Conservation (phyloP, 768 basidiomycete species). For the Asterophora parasitica region DNA sequence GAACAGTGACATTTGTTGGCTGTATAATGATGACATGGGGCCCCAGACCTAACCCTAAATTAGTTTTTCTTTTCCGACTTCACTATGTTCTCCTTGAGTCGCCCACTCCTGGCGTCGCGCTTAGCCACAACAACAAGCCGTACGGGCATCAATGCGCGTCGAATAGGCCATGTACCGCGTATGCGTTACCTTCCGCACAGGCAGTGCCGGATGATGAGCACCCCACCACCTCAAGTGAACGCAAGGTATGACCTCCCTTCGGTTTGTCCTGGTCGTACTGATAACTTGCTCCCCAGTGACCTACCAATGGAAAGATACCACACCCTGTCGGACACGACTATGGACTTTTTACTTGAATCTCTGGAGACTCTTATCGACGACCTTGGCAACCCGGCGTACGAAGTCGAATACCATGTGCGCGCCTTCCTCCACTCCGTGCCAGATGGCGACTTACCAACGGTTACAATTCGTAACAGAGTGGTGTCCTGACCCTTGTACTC, state of each 20-base stretch:
- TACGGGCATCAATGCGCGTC: not conserved
- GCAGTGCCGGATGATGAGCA: conserved; percentile 34
- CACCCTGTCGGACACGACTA: conserved; percentile 63
- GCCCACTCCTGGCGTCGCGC: conserved; percentile 4
- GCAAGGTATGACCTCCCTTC: conserved; percentile 37
- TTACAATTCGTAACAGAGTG: conserved; percentile 48
- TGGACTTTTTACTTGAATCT: conserved; percentile 70
- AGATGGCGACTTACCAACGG: not conserved
- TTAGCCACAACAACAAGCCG: not conserved
- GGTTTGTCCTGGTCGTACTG: not conserved
- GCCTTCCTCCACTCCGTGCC: not conserved
- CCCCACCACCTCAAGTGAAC: conserved; percentile 54
- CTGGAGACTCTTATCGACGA: conserved; percentile 71
- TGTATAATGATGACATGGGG: not conserved
- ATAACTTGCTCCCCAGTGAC: conserved; percentile 22
- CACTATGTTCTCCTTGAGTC: conserved; percentile 10
- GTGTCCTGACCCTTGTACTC: conserved; percentile 81
- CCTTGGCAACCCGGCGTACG: conserved; percentile 49
- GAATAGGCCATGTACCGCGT: not conserved
- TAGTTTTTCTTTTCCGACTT: conserved; percentile 4
- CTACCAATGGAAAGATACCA: conserved; percentile 69
- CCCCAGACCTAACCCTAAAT: conserved; percentile 19
- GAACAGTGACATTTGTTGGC: not conserved
- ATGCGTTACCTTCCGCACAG: conserved; percentile 1
- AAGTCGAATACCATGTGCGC: conserved; percentile 87